Base-by-base conservation (phyloP, 2,329 filamentous ascomycete genomes). In the Fusarium chaquense region DNA sequence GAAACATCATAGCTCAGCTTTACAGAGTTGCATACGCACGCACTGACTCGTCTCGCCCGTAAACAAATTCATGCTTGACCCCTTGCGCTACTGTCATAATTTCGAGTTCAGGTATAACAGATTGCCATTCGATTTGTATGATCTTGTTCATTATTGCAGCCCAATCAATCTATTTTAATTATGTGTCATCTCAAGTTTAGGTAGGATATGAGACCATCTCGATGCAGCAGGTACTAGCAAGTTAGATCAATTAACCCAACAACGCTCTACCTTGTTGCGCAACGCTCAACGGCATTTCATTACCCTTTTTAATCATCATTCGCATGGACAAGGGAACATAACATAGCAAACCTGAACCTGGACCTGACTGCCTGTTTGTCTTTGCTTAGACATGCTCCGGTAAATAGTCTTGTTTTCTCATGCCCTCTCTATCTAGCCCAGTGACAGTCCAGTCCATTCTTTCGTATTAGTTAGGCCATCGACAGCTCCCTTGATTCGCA, bases 31-130 rank as follows among this genome's bases (percentile, higher is more conserved):
- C 20, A 40, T 15, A 20, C 15, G n/a, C 22, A 50, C 33, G 26
- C 30, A 46, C 59, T 69, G 65, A 69, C 66, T 69, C 65, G 66
- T 43, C 41, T 45, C 6, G 36, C 32, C 30, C 22, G 26, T 24
- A n/a, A 30, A 36, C 46, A 44, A 36, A 35, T 54, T 41, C 32
- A 54, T 65, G 55, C 46, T 44, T 32, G 13, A 16, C 46, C 47
- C 60, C 45, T 44, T 36, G 33, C 41, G 30, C 33, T n/a, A 16
- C 15, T 60, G 45, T 57, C 64, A 64, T 65, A 62, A 69, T 68
- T 49, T 68, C 66, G 46, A 43, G 33, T 67, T 68, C 57, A 58
- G 67, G 38, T 51, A 43, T 40, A 64, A 45, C 26, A 38, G 36
- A 35, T 35, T 45, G 10, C 52, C 18, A 26, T 26, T 46, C 15